Evolutionary conservation across 352 stramenopile genomes (phyloP).

Genomic region (Phytophthora hibernalis): DNA sequence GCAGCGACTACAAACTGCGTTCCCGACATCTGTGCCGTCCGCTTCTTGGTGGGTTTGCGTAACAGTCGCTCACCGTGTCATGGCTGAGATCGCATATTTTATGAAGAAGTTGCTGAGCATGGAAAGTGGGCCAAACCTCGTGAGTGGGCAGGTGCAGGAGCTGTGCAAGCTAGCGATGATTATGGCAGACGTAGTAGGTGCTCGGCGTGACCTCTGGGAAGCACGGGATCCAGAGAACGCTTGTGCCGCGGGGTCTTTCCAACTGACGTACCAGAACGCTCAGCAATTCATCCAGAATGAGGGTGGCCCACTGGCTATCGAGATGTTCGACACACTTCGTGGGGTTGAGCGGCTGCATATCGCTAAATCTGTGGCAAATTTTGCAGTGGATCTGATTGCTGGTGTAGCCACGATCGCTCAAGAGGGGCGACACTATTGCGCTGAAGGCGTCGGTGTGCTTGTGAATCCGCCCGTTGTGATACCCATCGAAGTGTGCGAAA

Average conservation of each 20-base stretch:
- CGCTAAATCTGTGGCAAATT: constrained; percentile 56
- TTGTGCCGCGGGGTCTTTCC: constrained; percentile 52
- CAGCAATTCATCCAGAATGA: constrained; percentile 76
- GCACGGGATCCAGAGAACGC: constrained; percentile 35
- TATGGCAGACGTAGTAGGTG: constrained; percentile 56
- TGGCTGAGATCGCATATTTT: constrained; percentile 67
- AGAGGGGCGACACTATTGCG: constrained; percentile 57
- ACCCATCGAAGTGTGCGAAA: constrained; percentile 58
- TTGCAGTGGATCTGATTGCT: constrained; percentile 54
- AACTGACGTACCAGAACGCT: constrained; percentile 58
- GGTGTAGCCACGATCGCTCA: constrained; percentile 50
- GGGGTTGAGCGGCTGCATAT: constrained; percentile 57
- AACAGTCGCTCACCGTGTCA: constrained; percentile 51
- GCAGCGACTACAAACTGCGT: constrained; percentile 34
- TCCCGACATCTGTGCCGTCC: constrained; percentile 40
- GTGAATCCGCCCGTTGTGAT: constrained; percentile 56
- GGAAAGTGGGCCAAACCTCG: constrained; percentile 41
- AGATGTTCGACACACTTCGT: constrained; percentile 62
- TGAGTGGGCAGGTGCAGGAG: constrained; percentile 58
- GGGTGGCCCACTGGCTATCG: constrained; percentile 53
- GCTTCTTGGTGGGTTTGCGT: constrained; percentile 70
- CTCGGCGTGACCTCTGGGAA: constrained; percentile 56
- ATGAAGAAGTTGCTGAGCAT: constrained; percentile 63
- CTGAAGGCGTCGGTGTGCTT: constrained; percentile 44
- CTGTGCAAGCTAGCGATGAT: constrained; percentile 62